phyloP scores from a whole-genome alignment of 1,284 basidiomycete genomes.

The Coniferiporia sulphurascens region DNA sequence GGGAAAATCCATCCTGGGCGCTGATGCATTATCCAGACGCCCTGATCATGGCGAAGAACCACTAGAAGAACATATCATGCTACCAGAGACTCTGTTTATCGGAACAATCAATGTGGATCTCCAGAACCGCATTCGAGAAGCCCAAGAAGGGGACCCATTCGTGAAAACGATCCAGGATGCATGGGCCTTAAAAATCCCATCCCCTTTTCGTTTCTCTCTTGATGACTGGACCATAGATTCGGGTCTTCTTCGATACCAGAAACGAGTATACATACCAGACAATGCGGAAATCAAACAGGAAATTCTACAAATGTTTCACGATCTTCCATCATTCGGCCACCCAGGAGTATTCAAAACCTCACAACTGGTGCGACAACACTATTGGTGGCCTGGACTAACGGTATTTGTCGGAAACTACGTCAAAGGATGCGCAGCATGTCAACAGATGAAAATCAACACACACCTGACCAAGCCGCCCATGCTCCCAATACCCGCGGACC shows the following conservation, averaged over 20 bases:
- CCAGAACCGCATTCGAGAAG: not conserved
- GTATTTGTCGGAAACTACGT: constrained; percentile 32
- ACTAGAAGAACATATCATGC: constrained; percentile 29
- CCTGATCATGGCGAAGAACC: constrained; percentile 30
- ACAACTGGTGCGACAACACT: constrained; percentile 32
- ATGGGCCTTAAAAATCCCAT: not conserved
- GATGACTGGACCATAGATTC: constrained; percentile 18
- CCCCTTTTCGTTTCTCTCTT: not conserved
- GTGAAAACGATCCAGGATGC: not conserved
- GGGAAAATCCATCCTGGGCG: constrained; percentile 28
- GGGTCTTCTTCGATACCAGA: constrained; percentile 17
- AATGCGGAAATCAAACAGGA: constrained; percentile 20
- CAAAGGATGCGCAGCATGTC: constrained; percentile 35
- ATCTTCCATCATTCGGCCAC: constrained; percentile 34
- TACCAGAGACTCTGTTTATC: constrained; percentile 26
- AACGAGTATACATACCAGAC: constrained; percentile 23
- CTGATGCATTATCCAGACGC: constrained; percentile 38
- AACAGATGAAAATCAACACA: constrained; percentile 29
- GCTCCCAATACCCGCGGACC: not conserved
- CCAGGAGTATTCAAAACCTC: constrained; percentile 35
- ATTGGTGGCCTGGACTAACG: constrained; percentile 40
- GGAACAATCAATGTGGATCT: constrained; percentile 14
- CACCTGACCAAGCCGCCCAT: constrained; percentile 13
- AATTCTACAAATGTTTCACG: constrained; percentile 28
- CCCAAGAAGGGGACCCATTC: no score